Conservation (phyloP, 768 basidiomycete species). For the Chalciporus chontae region DNA sequence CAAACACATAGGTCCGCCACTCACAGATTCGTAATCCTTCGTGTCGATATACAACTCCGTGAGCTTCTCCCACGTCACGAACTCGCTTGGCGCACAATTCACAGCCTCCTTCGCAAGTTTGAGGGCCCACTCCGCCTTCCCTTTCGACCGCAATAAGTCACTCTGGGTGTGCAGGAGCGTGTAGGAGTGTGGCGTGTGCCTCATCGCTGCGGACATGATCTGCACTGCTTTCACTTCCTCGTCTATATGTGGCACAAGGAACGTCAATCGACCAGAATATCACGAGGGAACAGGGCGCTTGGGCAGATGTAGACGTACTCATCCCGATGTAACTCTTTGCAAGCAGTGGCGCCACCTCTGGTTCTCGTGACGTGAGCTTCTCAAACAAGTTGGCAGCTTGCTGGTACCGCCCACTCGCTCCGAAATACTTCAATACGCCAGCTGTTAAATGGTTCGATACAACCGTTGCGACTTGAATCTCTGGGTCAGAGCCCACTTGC, state of each 20-base stretch:
- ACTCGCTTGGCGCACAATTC: slow-evolving; percentile 97
- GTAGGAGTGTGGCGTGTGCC: slow-evolving; percentile 86
- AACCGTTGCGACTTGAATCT: slow-evolving; percentile 95
- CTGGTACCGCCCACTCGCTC: slow-evolving; percentile 83
- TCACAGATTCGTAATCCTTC: slow-evolving; percentile 73
- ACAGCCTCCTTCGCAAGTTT: slow-evolving; percentile 92
- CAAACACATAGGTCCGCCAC: not conserved
- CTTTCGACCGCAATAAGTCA: slow-evolving; percentile 88
- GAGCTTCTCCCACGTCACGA: slow-evolving; percentile 98
- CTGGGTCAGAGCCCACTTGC: slow-evolving; percentile 98
- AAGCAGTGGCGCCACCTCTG: slow-evolving; percentile 84
- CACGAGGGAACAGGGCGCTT: not conserved
- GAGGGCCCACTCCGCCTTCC: slow-evolving; percentile 82
- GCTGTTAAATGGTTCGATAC: slow-evolving; percentile 96
- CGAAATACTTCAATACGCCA: slow-evolving; percentile 95
- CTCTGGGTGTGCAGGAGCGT: slow-evolving; percentile 92
- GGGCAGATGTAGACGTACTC: slow-evolving; percentile 61
- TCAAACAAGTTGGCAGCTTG: slow-evolving; percentile 93
- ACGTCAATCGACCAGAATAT: not conserved
- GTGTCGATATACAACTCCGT: slow-evolving; percentile 93
- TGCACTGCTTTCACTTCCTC: slow-evolving; percentile 98
- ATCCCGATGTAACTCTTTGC: slow-evolving; percentile 93
- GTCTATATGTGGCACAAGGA: slow-evolving; percentile 46
- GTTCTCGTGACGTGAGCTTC: slow-evolving; percentile 79
- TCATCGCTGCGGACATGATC: slow-evolving; percentile 82